Evolutionary conservation across 23 red algal genomes (phyloP).

Genomic region (Chondrus crispus): DNA sequence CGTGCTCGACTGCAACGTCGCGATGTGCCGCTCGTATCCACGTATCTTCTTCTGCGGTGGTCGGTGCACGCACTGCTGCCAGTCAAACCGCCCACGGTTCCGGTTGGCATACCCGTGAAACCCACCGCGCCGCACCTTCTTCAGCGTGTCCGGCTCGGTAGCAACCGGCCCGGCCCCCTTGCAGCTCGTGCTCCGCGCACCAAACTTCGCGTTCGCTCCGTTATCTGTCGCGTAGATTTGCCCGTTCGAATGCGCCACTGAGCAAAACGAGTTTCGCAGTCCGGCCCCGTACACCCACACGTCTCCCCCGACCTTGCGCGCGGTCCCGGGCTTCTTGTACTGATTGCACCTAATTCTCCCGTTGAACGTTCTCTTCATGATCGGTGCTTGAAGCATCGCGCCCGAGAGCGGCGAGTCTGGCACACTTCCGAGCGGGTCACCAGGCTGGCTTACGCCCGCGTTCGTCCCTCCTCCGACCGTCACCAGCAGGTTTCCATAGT

Average conservation of each 20-base stretch:
- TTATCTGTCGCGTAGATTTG: conserved; percentile 69
- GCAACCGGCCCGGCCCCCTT: not conserved
- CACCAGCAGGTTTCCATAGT: conserved; percentile 46
- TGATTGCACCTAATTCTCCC: conserved; percentile 53
- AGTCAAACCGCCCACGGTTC: conserved; percentile 54
- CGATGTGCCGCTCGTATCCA: conserved; percentile 49
- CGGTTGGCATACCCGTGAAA: conserved; percentile 67
- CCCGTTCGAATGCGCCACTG: conserved; percentile 55
- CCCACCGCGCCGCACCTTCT: conserved; percentile 34
- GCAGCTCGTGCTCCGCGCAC: conserved; percentile 31
- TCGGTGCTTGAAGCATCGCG: conserved; percentile 26
- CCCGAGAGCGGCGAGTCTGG: conserved; percentile 67
- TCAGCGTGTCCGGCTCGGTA: conserved; percentile 47
- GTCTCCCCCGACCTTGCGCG: conserved; percentile 45
- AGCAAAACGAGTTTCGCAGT: conserved; percentile 46
- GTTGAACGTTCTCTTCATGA: conserved; percentile 46
- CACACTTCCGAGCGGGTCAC: conserved; percentile 49
- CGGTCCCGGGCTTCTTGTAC: conserved; percentile 22
- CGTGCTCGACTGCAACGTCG: conserved; percentile 61
- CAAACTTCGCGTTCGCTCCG: conserved; percentile 55
- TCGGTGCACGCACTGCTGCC: conserved; percentile 45
- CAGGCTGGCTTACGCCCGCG: conserved; percentile 42
- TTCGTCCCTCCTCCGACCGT: conserved; percentile 50
- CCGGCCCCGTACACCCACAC: conserved; percentile 38
- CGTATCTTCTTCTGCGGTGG: conserved; percentile 8